phyloP scores from a whole-genome alignment of 2,329 filamentous ascomycete species.

The Mycocentrospora acerina region DNA sequence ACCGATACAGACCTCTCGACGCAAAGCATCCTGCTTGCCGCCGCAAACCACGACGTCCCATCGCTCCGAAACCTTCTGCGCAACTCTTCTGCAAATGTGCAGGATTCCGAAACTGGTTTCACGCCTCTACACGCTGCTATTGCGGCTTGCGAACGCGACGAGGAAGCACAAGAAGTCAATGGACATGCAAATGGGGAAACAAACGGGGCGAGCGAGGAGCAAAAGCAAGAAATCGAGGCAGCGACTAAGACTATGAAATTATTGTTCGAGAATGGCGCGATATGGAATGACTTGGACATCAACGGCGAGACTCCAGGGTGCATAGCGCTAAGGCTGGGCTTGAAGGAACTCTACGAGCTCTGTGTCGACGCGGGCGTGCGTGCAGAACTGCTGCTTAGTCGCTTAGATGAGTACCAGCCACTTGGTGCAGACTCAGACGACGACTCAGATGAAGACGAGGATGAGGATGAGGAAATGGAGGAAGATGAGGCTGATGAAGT shows the following conservation, averaged over 20 bases:
- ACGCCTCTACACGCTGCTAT: constrained; percentile 90
- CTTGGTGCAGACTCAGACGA: constrained; percentile 61
- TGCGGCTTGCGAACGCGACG: constrained; percentile 54
- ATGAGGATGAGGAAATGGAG: constrained; percentile 29
- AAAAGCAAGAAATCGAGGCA: constrained; percentile 50
- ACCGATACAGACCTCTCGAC: constrained; percentile 47
- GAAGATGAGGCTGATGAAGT: constrained; percentile 20
- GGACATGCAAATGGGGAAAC: constrained; percentile 27
- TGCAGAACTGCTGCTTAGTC: constrained; percentile 80
- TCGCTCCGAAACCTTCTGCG: constrained; percentile 70
- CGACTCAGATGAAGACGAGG: constrained; percentile 51
- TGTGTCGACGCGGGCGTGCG: constrained; percentile 89
- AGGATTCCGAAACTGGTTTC: constrained; percentile 81
- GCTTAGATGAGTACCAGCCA: constrained; percentile 79
- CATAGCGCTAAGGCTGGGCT: constrained; percentile 69
- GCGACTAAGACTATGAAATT: constrained; percentile 69
- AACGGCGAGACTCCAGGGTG: constrained; percentile 91
- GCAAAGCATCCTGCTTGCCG: constrained; percentile 66
- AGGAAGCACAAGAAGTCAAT: constrained; percentile 32
- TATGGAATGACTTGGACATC: constrained; percentile 93
- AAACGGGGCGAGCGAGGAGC: constrained; percentile 29
- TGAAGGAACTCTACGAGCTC: constrained; percentile 71
- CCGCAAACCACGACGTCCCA: constrained; percentile 66
- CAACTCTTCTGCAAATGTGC: constrained; percentile 66
- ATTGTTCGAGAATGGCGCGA: constrained; percentile 83